Base-by-base conservation (phyloP, 208 protist genomes). In the Crithidia thermophila region DNA sequence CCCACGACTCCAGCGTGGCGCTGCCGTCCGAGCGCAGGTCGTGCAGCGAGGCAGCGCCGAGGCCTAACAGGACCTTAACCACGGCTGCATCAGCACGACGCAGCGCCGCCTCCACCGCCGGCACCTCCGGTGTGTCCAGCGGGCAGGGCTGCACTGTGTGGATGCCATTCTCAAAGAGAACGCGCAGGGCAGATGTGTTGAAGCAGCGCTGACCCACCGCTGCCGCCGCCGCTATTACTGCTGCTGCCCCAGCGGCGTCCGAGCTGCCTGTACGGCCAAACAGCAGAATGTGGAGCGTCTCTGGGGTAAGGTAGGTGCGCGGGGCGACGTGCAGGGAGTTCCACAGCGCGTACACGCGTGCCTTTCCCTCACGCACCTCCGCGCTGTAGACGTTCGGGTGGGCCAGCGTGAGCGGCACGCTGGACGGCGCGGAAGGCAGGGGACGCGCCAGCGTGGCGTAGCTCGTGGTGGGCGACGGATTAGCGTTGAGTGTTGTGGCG, bases 21-120 rank as follows among this genome's bases (percentile, higher is more conserved):
- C 50, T 67, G 57, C 89, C 89, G 11, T 75, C 79, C 11, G 65
- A 37, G 13, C 75, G 64, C 21, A 74, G 65, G n/a, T 83, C 81
- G 16, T 67, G 63, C 28, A 95, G 64, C 10, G 85, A 81, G 25
- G 68, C 75, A 4, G 60, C 68, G 7, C 87, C 87, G 23, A 90
- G 68, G 45, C 64, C 70, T 3, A 95, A 72, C 0, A 95, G 65
- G 46, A 87, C 40, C 8, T 81, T 47, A 23, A 85, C 72, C 13
- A 74, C 78, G 20, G 36, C 23, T n/a, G 75, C 36, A 37, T 93
- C 57, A 3, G 73, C 31, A 9, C 57, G 43, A 11, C 42, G 70
- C 28, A 93, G 46, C 13, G 85, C 82, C 63, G 78, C 79, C 78
- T 95, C 82, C 40, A 95, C 79, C 33, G 72, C 86, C 6, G 84